Percentiles rank a stretch among this genome's conserved stretches.
These are phyloP conservation scores for Serendipita indica DNA, from an alignment of 768 basidiomycete species.

Conservation along the genomic window DNA sequence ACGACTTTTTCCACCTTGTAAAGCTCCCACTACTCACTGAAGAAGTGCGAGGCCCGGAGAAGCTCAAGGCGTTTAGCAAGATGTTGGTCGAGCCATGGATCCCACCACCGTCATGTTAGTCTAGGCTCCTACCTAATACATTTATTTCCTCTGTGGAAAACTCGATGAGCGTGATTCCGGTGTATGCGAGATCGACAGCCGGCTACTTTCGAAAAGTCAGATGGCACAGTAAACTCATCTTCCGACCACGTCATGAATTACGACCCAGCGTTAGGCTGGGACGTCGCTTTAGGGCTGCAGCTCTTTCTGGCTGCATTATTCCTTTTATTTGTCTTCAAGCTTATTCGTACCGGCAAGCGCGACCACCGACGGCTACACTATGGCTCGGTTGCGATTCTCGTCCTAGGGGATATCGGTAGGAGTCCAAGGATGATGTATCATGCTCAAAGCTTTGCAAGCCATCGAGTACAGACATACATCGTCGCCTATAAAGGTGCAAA, in stretches of 20 bases:
- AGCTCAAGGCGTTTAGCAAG: conserved; percentile 81
- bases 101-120: too few relatives aligned
- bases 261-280: conserved; percentile 7
- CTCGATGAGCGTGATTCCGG: not conserved
- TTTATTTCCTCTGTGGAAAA: too few relatives aligned
- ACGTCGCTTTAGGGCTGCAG: not conserved
- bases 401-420: conserved; percentile 89
- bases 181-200: not conserved
- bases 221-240: not conserved
- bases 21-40: conserved; percentile 88
- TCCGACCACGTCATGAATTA: conserved; percentile 8
- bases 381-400: conserved; percentile 74
- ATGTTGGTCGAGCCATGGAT: conserved; percentile 76
- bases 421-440: conserved; percentile 99
- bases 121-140: too few relatives aligned
- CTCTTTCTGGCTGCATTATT: not conserved
- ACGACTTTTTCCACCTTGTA: conserved; percentile 96
- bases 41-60: conserved; percentile 91
- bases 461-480: conserved; percentile 60
- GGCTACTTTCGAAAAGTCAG: not conserved
- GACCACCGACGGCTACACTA: not conserved
- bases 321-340: not conserved
- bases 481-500: conserved; percentile 72
- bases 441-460: conserved; percentile 76
- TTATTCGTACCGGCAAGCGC: not conserved